Conservation (phyloP, 768 basidiomycete species). For the Crepidotus variabilis region DNA sequence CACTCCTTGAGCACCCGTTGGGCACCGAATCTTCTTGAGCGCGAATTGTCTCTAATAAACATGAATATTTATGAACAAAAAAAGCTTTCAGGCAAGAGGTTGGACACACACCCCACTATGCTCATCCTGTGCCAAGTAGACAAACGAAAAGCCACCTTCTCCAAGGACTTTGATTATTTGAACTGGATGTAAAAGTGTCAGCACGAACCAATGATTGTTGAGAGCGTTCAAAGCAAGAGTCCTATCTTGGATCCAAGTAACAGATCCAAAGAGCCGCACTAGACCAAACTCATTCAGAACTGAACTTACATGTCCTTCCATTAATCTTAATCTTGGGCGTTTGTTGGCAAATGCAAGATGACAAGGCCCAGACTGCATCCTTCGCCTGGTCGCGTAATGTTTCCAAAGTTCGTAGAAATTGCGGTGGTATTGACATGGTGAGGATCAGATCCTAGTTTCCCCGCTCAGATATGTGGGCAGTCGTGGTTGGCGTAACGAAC, state of each 20-base stretch:
- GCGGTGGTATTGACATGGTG: slow-evolving; percentile 30
- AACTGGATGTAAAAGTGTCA: slow-evolving; percentile 41
- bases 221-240: not conserved
- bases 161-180: slow-evolving; percentile 91
- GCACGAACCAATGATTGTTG: not conserved
- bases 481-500: too few relatives aligned
- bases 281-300: not conserved
- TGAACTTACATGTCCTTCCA: slow-evolving; percentile 80
- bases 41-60: slow-evolving; percentile 77
- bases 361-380: slow-evolving; percentile 78
- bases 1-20: slow-evolving; percentile 82
- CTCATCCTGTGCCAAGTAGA: slow-evolving; percentile 85
- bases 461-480: too few relatives aligned
- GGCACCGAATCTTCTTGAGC: slow-evolving; percentile 95
- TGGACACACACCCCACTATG: slow-evolving; percentile 63
- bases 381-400: slow-evolving; percentile 70
- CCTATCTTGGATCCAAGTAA: not conserved
- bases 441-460: too few relatives aligned
- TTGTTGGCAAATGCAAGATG: slow-evolving; percentile 77
- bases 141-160: slow-evolving; percentile 94
- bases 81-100: not conserved
- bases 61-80: not conserved
- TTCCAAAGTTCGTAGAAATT: slow-evolving; percentile 46
- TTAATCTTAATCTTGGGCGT: slow-evolving; percentile 92
- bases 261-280: not conserved